Conservation (phyloP, 768 basidiomycete species). For the Mycena floridula region DNA sequence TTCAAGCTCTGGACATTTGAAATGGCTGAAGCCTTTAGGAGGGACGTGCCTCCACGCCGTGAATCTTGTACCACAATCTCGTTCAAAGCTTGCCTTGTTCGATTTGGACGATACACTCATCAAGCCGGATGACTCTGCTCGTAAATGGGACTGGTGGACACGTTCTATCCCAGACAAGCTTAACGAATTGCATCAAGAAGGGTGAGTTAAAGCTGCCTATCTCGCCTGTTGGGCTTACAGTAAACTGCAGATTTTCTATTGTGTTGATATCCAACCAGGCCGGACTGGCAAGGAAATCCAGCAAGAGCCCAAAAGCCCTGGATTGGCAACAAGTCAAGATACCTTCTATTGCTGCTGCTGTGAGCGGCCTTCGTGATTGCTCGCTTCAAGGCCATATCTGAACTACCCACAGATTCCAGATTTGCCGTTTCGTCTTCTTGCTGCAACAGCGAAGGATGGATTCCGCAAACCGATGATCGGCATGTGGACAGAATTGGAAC, state of each 20-base stretch:
- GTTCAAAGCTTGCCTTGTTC: slow-evolving; percentile 48
- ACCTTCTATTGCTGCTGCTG: slow-evolving; percentile 41
- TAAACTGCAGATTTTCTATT: slow-evolving; percentile 35
- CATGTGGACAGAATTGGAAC: slow-evolving; percentile 54
- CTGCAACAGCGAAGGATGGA: slow-evolving; percentile 49
- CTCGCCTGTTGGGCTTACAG: too few species aligned
- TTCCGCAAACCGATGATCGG: slow-evolving; percentile 66
- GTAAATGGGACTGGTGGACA: slow-evolving; percentile 44
- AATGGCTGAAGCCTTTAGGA: slow-evolving; percentile 21
- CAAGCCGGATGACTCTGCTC: slow-evolving; percentile 22
- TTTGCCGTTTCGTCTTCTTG: slow-evolving; percentile 56
- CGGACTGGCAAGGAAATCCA: slow-evolving; percentile 24
- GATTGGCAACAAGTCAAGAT: slow-evolving; percentile 39
- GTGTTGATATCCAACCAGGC: slow-evolving; percentile 63
- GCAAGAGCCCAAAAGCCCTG: too few species aligned
- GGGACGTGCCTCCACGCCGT: slow-evolving; percentile 28
- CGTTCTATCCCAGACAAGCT: slow-evolving; percentile 42
- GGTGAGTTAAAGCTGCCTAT: too few species aligned
- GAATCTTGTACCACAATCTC: slow-evolving; percentile 21
- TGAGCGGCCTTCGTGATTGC: too few species aligned
- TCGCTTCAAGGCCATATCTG: not conserved
- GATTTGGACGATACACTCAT: slow-evolving; percentile 71
- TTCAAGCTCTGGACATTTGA: slow-evolving; percentile 1
- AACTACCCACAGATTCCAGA: slow-evolving; percentile 36
- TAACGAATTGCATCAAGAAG: slow-evolving; percentile 36